Evolutionary conservation across 768 basidiomycete genomes (phyloP), one percentile per base, ranked within the genome.

Genomic region (Exidia glandulosa): DNA sequence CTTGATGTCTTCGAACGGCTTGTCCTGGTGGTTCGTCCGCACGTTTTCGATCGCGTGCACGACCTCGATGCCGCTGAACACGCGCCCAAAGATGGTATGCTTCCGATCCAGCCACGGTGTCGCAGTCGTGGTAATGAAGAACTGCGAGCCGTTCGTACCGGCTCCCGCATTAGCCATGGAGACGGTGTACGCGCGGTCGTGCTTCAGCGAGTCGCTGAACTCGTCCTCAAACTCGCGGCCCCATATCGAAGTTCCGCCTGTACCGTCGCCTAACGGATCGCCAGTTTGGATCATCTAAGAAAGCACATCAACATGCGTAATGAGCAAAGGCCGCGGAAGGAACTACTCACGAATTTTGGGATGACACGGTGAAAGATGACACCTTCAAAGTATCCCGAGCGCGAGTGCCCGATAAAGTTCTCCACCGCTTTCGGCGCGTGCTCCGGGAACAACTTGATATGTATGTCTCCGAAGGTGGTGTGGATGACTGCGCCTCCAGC

Each of bases 281-380:
- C 93, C 93, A 3, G 93, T 95, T 77, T 96, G 94, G 59, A 96
- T 88, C 94, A 95, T 95, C 74, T 73, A 60, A 23, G 14, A 10
- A 30, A 14, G 58, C 14, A 36, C n/a, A 30, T 30, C 23, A 45
- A 36, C n/a, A 47, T 31, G 33, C 36, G 14, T 19, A 14, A 2
- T 10, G 29, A 29, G 57, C 32, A 34, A 19, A 25, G 30, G 13
- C 45, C 9, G 23, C 37, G 6, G 29, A 31, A 45, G 5, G 41
- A 27, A 27, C 50, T 7, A 71, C 77, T 59, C 58, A 77, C 77
- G 69, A 99, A 99, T 74, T 99, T 98, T 62, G 91, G 82, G 69
- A 99, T 99, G 63, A 98, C 90, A 60, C 96, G 88, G 71, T 99
- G 96, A 78, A 98, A 97, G 67, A 97, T 83, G 60, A 96, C 78